A percentile compares a stretch with the other conserved stretches of the same genome.
These are phyloP conservation scores for Paratrimastix pyriformis DNA, from an alignment of 78 protist species.

Conservation along the genomic window DNA sequence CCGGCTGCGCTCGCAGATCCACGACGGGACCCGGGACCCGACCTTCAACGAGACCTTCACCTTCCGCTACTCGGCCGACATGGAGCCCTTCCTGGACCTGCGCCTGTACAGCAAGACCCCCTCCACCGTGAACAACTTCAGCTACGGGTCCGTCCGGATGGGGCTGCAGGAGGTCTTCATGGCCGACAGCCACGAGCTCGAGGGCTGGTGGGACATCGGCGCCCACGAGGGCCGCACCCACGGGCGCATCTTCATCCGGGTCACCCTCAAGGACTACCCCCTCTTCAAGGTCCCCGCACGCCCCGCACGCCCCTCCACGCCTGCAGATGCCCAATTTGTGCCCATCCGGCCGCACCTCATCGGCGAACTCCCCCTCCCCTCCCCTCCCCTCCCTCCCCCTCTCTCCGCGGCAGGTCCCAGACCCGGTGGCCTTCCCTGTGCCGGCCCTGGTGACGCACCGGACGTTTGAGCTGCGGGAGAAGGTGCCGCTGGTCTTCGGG, in stretches of 20 bases:
- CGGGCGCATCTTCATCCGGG: not conserved
- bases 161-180: conserved; percentile 2
- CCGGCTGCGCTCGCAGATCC: too few relatives aligned
- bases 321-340: not conserved
- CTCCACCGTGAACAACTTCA: too few relatives aligned
- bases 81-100: too few relatives aligned
- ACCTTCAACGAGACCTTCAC: too few relatives aligned
- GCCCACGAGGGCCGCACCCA: not conserved
- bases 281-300: not conserved
- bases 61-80: too few relatives aligned
- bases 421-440: not conserved
- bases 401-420: not conserved
- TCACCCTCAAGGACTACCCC: not conserved
- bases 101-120: too few relatives aligned
- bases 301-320: not conserved
- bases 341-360: not conserved
- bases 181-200: not conserved
- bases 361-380: not conserved
- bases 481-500: conserved; percentile 3
- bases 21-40: too few relatives aligned
- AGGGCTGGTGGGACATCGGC: conserved; percentile 10
- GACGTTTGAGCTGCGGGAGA: not conserved
- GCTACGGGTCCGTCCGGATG: too few relatives aligned
- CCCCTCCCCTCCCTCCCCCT: not conserved
- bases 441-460: not conserved